Base-by-base conservation (phyloP, 805 yeast genomes). In the Candida ponderosae region DNA sequence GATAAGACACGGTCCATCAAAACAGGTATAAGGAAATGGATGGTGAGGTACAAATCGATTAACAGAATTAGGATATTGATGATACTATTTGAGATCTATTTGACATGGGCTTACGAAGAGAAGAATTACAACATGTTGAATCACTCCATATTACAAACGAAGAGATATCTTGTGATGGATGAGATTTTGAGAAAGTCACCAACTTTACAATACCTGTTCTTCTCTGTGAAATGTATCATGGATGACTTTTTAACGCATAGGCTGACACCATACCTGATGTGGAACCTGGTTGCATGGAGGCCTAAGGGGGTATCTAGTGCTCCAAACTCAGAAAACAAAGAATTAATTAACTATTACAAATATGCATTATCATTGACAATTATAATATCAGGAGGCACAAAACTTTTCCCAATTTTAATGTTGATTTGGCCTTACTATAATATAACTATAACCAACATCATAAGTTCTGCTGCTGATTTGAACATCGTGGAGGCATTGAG, bases 371-470 rank as follows among this genome's bases (percentile, higher is more conserved):
- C 87, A 1, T 69, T 79, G 9, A 81, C 95, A 0, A 68, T 88
- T 1, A 54, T 89, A 32, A 70, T 88, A 6, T 79, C 97, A 0
- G 78, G 86, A 32, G 76, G 85, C 1, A 80, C 90, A 29, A 86
- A 83, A 52, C 65, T 90, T 18, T 80, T 90, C 44, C 98, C 98
- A 0, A 81, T 93, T 16, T 67, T 93, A 26, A 90, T 90, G 89
- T 66, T 93, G 24, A 90, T 93, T 27, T 93, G 99, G 99, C 93
- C 95, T 1, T 93, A 93, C 52, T 96, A 93, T 53, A 74, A 83
- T n/a, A 67, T 81, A 1, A 66, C 81, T 4, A 80, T 82, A 0
- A 70, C 78, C 17, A 63, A 65, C 6, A 62, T 78, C 9, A 81
- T 84, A 23, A 72, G 72, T 40, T 63, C 76, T 46, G 71, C 80